Evolutionary conservation across 257 asterid genomes (phyloP).

Genomic region (Craterostigma plantagineum): DNA sequence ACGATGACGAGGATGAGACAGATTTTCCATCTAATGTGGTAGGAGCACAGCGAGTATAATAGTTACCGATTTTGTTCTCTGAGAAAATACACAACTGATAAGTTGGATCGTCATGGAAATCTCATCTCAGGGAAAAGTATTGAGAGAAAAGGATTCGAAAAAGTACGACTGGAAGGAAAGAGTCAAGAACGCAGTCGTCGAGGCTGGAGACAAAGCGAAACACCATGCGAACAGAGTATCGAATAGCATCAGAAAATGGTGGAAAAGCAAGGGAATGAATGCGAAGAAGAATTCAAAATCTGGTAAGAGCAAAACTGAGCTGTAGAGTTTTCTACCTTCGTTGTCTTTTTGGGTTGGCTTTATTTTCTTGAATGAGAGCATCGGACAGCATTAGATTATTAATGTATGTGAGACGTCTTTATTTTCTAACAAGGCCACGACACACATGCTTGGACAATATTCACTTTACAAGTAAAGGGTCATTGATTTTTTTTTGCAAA

Average conservation of each 20-base stretch:
- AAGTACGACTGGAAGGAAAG: constrained; percentile 49
- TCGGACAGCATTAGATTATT: no score
- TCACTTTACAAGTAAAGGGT: no score
- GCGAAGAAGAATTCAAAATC: constrained; percentile 23
- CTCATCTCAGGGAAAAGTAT: constrained; percentile 40
- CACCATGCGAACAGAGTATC: constrained; percentile 31
- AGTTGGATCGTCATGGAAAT: no score
- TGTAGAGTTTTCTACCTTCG: no score
- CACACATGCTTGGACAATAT: no score
- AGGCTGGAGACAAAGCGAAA: constrained; percentile 38
- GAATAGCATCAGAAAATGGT: constrained; percentile 34
- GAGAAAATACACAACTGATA: no score
- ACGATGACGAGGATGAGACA: constrained; percentile 36
- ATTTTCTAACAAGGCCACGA: no score
- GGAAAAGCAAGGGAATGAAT: constrained; percentile 34
- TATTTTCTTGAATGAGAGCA: constrained; percentile 5
- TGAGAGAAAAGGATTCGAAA: constrained; percentile 28
- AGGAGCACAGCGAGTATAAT: constrained; percentile 5
- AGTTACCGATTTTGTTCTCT: no score
- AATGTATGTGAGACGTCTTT: no score
- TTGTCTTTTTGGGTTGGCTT: neutral
- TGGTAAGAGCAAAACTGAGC: constrained; percentile 7
- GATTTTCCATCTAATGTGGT: constrained; percentile 59
- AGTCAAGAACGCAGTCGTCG: constrained; percentile 25
- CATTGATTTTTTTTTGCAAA: no score